Conservation (phyloP, 2,329 filamentous ascomycete genomes). For the Aureobasidium subglaciale region DNA sequence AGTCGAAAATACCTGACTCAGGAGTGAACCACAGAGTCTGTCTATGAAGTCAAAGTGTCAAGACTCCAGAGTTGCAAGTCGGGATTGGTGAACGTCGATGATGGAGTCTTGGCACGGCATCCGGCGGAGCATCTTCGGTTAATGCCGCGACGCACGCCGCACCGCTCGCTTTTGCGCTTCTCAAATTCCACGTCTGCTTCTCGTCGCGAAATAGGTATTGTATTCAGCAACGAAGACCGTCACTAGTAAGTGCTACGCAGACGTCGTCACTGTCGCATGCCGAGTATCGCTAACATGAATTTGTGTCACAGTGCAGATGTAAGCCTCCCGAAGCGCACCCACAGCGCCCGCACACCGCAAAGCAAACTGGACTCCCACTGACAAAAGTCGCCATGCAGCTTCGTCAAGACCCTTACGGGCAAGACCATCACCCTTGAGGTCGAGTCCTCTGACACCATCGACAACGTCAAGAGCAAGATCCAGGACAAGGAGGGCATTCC, state of each 20-base stretch:
- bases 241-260: constrained; percentile 11
- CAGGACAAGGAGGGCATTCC: constrained; percentile 99
- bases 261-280: neutral
- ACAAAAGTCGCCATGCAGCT: constrained; percentile 51
- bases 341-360: constrained; percentile 19
- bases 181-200: constrained; percentile 4
- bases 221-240: constrained; percentile 15
- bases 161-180: neutral
- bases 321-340: constrained; percentile 41
- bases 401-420: constrained; percentile 99
- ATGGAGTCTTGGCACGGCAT: neutral
- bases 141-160: neutral
- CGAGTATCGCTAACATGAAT: constrained; percentile 13
- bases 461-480: constrained; percentile 99
- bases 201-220: constrained; percentile 9
- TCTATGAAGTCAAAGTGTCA: too few species aligned
- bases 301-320: constrained; percentile 72
- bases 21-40: too few species aligned
- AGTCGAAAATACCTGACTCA: too few species aligned
- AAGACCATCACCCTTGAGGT: constrained; percentile 99
- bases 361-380: constrained; percentile 26
- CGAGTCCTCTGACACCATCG: constrained; percentile 97
- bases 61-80: too few species aligned
- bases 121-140: neutral
- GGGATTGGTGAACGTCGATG: too few species aligned